phyloP scores from a whole-genome alignment of 306 rosid species.

The Ormosia emarginata region DNA sequence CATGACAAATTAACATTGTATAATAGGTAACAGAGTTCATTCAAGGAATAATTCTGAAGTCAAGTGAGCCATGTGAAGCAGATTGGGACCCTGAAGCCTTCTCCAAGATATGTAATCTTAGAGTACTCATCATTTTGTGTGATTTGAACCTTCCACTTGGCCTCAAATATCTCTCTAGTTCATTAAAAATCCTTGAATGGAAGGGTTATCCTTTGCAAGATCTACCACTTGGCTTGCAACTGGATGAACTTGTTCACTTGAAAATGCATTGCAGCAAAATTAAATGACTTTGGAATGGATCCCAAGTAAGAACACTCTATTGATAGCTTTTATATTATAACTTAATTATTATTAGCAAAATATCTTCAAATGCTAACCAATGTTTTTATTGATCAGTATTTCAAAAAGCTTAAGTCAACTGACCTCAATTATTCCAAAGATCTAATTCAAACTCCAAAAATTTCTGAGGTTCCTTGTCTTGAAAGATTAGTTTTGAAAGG shows the following conservation, averaged over 20 bases:
- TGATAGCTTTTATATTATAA: background rate
- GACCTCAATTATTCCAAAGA: slow-evolving; percentile 5
- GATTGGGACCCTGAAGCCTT: no score
- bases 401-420: slow-evolving; percentile 10
- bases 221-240: background rate
- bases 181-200: no score
- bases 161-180: no score
- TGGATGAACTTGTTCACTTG: slow-evolving; percentile 23
- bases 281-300: slow-evolving; percentile 4
- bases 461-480: slow-evolving; percentile 24
- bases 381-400: background rate
- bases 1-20: no score
- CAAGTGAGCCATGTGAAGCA: no score
- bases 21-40: no score
- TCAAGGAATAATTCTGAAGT: no score
- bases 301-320: slow-evolving; percentile 5
- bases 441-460: slow-evolving; percentile 21
- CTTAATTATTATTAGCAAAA: no score
- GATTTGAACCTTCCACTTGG: no score
- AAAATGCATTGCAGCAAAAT: slow-evolving; percentile 8
- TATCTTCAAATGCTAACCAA: background rate
- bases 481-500: slow-evolving; percentile 19
- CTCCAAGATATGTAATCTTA: no score
- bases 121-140: no score
- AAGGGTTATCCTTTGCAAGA: no score